Evolutionary conservation across 352 stramenopile genomes (phyloP).

Genomic region (Globisporangium canariense): DNA sequence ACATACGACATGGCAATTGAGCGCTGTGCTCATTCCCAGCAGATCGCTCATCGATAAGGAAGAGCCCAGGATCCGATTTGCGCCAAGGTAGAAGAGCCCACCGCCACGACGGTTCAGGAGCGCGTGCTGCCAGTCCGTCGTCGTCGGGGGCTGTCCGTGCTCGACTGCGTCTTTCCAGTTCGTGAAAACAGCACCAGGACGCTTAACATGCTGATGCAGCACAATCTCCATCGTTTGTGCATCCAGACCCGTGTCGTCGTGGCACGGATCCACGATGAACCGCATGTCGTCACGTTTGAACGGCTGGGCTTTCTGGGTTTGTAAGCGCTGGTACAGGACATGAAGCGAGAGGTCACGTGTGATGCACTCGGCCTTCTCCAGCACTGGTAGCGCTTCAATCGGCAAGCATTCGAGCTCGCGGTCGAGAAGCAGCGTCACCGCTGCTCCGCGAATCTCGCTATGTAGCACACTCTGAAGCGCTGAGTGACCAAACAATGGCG

Average conservation of each 20-base stretch:
- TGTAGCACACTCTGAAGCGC: slow-evolving; percentile 34
- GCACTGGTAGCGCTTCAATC: slow-evolving; percentile 42
- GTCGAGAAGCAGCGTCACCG: slow-evolving; percentile 55
- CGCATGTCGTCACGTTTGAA: slow-evolving; percentile 59
- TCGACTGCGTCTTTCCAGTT: slow-evolving; percentile 65
- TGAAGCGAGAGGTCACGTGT: slow-evolving; percentile 73
- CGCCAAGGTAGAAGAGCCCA: slow-evolving; percentile 68
- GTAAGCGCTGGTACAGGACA: slow-evolving; percentile 50
- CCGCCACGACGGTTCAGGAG: slow-evolving; percentile 53
- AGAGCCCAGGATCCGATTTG: slow-evolving; percentile 61
- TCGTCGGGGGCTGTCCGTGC: slow-evolving; percentile 53
- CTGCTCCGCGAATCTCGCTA: slow-evolving; percentile 40
- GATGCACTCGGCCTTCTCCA: slow-evolving; percentile 49
- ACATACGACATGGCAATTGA: slow-evolving; percentile 68
- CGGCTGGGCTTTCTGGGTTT: slow-evolving; percentile 46
- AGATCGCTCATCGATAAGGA: slow-evolving; percentile 37
- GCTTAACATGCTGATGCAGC: slow-evolving; percentile 37
- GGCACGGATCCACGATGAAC: slow-evolving; percentile 56
- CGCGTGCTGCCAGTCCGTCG: slow-evolving; percentile 67
- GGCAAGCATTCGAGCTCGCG: slow-evolving; percentile 44
- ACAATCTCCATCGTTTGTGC: slow-evolving; percentile 43
- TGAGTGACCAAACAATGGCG: slow-evolving; percentile 50
- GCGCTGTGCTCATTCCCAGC: slow-evolving; percentile 60
- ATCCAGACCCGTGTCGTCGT: slow-evolving; percentile 42
- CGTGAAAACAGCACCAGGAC: slow-evolving; percentile 22